phyloP scores from a whole-genome alignment of 2,329 filamentous ascomycete genomes.

The Beauveria brongniartii region DNA sequence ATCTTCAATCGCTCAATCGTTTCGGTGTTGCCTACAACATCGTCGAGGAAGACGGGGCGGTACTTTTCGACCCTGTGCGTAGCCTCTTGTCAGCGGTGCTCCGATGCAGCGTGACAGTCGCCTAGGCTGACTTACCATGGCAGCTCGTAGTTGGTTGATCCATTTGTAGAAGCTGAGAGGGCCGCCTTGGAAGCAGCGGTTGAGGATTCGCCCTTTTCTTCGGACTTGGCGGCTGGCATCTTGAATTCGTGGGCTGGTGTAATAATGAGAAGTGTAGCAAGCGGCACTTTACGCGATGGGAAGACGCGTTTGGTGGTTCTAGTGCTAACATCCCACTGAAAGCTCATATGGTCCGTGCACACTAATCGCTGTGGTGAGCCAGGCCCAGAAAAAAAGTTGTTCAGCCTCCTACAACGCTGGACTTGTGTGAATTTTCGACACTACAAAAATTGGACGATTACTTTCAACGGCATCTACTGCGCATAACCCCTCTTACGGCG shows the following conservation, averaged over 20 bases:
- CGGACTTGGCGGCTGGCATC: constrained; percentile 43
- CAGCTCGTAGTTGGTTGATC: constrained; percentile 58
- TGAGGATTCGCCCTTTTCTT: constrained; percentile 53
- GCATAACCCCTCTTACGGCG: neutral
- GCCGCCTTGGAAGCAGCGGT: constrained; percentile 50
- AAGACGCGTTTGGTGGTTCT: constrained; percentile 25
- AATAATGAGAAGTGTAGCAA: constrained; percentile 11
- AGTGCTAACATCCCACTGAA: neutral
- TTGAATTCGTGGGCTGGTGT: constrained; percentile 15
- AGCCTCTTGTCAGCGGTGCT: constrained; percentile 15
- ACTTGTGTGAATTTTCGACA: constrained; percentile 9
- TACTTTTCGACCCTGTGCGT: constrained; percentile 92
- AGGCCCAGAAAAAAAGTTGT: constrained; percentile 24
- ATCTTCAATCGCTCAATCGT: constrained; percentile 97
- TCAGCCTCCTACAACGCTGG: constrained; percentile 3
- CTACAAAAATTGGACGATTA: constrained; percentile 3
- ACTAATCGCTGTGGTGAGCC: neutral
- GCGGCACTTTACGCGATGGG: constrained; percentile 30
- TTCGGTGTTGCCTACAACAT: constrained; percentile 95
- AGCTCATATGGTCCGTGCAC: constrained; percentile 22
- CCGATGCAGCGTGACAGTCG: constrained; percentile 13
- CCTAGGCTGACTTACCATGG: constrained; percentile 53
- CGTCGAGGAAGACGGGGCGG: constrained; percentile 86
- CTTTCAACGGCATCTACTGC: neutral
- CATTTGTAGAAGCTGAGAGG: constrained; percentile 41